Evolutionary conservation across 2,329 filamentous ascomycete species (phyloP).

Genomic region (Fonsecaea pedrosoi): DNA sequence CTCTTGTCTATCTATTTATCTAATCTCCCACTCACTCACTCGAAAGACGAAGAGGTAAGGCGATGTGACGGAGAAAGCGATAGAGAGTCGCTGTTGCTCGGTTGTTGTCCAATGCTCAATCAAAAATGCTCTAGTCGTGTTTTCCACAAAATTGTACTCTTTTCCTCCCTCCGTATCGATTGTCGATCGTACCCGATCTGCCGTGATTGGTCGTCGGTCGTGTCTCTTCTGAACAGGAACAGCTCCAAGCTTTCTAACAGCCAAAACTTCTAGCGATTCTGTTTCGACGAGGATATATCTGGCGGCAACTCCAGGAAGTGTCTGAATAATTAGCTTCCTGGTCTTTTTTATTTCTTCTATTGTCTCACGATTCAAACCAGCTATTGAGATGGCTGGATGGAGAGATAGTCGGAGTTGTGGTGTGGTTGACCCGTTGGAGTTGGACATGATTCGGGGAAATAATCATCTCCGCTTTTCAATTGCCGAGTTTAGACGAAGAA

Average conservation of each 20-base stretch:
- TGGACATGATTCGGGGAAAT: not conserved
- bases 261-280: not conserved
- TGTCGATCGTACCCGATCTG: not conserved
- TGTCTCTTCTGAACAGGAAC: not conserved
- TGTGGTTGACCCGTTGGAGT: not conserved
- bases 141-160: no score
- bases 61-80: no score
- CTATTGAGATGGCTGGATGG: not conserved
- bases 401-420: not conserved
- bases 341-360: no score
- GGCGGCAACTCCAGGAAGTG: not conserved
- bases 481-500: not conserved
- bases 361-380: not conserved
- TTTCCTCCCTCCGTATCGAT: not conserved
- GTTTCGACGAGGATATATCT: not conserved
- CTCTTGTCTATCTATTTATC: no score
- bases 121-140: no score
- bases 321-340: no score
- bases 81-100: no score
- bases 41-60: no score
- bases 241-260: not conserved
- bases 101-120: no score
- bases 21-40: no score
- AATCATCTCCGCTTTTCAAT: constrained; percentile 1
- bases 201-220: no score